Percentiles rank a stretch among this genome's conserved stretches.
Evolutionary conservation across 169 alveolate genomes (phyloP).

Genomic region (Plasmodium malariae): DNA sequence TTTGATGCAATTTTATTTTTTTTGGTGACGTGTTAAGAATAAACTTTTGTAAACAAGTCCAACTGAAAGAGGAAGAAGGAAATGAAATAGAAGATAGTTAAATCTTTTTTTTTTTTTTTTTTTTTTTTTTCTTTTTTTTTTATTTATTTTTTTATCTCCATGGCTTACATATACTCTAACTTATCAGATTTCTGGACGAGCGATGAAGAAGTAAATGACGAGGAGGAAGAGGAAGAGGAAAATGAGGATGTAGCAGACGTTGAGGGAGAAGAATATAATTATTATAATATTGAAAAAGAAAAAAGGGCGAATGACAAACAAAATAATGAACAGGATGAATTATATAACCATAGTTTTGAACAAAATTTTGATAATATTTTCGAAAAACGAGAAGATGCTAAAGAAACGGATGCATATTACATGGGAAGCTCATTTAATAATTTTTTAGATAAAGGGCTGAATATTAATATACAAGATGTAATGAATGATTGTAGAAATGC

Average conservation of each 20-base stretch:
- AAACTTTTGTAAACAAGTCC: too few species aligned
- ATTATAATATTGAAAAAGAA: constrained; percentile 21
- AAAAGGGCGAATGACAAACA: not conserved
- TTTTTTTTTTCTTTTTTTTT: not conserved
- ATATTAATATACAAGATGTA: constrained; percentile 10
- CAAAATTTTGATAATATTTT: constrained; percentile 19
- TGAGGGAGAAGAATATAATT: constrained; percentile 38
- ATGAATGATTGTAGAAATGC: constrained; percentile 23
- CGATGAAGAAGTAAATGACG: constrained; percentile 83
- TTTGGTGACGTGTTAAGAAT: too few species aligned
- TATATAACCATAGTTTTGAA: constrained; percentile 16
- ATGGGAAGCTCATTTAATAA: not conserved
- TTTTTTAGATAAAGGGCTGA: not conserved
- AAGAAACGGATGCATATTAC: not conserved
- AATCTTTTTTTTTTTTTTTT: not conserved
- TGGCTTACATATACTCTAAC: constrained; percentile 83
- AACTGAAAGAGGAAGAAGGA: too few species aligned
- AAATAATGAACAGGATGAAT: constrained; percentile 5
- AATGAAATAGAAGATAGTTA: not conserved
- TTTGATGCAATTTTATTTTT: too few species aligned
- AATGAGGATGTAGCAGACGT: constrained; percentile 18
- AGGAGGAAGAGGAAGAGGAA: constrained; percentile 36
- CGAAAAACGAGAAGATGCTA: constrained; percentile 32
- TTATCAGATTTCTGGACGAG: constrained; percentile 87
- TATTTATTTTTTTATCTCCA: not conserved